Evolutionary conservation across 2,329 filamentous ascomycete species (phyloP), one percentile per base, ranked within the genome.

Genomic region (Berkeleyomyces basicola): DNA sequence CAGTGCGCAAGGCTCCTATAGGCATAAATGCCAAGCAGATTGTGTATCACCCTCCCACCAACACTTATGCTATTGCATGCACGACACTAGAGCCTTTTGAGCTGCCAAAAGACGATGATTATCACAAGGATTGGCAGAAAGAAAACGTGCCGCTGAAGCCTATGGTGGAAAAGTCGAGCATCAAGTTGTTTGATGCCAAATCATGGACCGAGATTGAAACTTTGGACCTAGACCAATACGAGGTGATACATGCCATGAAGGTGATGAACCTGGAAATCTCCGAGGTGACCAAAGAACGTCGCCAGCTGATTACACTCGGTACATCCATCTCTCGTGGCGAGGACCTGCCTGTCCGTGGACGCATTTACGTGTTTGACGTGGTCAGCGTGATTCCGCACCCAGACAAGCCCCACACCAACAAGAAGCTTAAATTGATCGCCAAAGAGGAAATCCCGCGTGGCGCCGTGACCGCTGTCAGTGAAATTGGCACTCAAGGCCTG

Each of bases 361-460:
- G 86, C 47, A 82, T 99, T 46, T 90, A 93, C 68, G 88, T 97
- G 58, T 95, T 93, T 69, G 91, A 96, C 69, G 82, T 99, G 39
- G 90, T 95, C 64, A 82, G 86, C 42, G 93, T 99, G 40, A 92
- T 96, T 0, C 92, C 93, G 0, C 86, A 96, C 66, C 90, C 90
- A 0, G 88, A 84, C 16, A 82, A 82, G 6, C 89, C 90, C 0
- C 91, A 96, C 72, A 96, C 88, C 1, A 88, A 90, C 72, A 86
- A 84, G 67, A 89, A 85, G 67, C 78, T 99, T 42, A 95, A 96
- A 71, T 80, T 95, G 3, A 80, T 96, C 14, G 88, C 89, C 4
- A 88, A 87, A 69, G 93, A 99, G 72, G 89, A 95, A 60, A 90
- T 97, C 36, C 81, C 83, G n/a, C 88, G 93, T 59, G 93, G 93